A percentile compares a stretch with the other conserved stretches of the same genome.
These are phyloP conservation scores for Ceratocystis colombiana DNA, from an alignment of 2,329 filamentous ascomycete species.

Conservation along the genomic window DNA sequence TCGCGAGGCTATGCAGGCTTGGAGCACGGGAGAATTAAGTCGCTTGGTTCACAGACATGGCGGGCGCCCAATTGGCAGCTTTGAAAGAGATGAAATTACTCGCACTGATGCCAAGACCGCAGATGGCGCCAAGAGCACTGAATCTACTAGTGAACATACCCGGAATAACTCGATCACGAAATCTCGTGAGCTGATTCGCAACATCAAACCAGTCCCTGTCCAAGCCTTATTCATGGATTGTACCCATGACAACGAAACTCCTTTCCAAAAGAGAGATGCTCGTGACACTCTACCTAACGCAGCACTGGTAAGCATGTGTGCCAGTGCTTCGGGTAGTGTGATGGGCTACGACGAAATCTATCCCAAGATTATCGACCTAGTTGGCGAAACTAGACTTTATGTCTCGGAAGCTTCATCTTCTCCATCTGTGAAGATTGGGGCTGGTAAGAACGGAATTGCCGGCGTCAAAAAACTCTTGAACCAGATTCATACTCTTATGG, in stretches of 20 bases:
- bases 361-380: constrained; percentile 82
- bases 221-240: constrained; percentile 98
- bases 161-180: constrained; percentile 31
- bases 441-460: constrained; percentile 74
- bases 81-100: constrained; percentile 81
- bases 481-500: constrained; percentile 90
- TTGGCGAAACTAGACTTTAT: constrained; percentile 78
- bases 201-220: constrained; percentile 76
- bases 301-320: constrained; percentile 90
- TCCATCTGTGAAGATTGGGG: constrained; percentile 51
- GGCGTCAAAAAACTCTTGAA: constrained; percentile 88
- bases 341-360: constrained; percentile 98
- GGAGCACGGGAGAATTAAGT: constrained; percentile 88
- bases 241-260: constrained; percentile 95
- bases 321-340: constrained; percentile 86
- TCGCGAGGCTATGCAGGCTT: constrained; percentile 95
- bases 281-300: constrained; percentile 90
- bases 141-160: neutral
- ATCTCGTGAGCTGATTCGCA: constrained; percentile 58
- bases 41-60: constrained; percentile 87
- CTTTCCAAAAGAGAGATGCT: constrained; percentile 88
- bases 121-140: neutral
- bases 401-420: constrained; percentile 60
- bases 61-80: constrained; percentile 89
- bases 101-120: constrained; percentile 41